Conservation (phyloP, 2,329 filamentous ascomycete genomes). For the Colletotrichum chlorophyti region DNA sequence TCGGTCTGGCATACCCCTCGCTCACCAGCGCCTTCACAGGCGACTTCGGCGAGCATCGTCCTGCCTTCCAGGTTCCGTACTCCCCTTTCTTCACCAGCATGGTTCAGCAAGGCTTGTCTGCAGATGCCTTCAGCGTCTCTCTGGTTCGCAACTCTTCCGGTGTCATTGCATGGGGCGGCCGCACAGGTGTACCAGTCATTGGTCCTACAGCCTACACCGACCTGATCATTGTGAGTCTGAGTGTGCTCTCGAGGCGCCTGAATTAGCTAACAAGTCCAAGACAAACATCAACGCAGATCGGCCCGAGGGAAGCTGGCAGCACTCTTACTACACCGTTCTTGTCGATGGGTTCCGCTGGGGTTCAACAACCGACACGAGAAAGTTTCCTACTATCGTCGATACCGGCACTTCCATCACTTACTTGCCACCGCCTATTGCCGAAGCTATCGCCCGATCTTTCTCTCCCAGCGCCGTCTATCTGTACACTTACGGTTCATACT, state of each 20-base stretch:
- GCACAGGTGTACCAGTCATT: slow-evolving; percentile 42
- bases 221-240: slow-evolving; percentile 52
- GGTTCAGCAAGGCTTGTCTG: slow-evolving; percentile 50
- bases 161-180: slow-evolving; percentile 53
- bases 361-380: slow-evolving; percentile 46
- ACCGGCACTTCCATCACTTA: slow-evolving; percentile 59
- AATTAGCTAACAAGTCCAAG: slow-evolving; percentile 39
- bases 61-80: slow-evolving; percentile 49
- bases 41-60: slow-evolving; percentile 42
- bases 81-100: slow-evolving; percentile 56
- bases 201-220: slow-evolving; percentile 43
- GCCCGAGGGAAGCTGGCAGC: slow-evolving; percentile 47
- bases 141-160: slow-evolving; percentile 55
- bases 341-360: slow-evolving; percentile 55
- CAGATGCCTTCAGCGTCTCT: slow-evolving; percentile 56
- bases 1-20: slow-evolving; percentile 58
- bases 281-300: slow-evolving; percentile 48
- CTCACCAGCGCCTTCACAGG: slow-evolving; percentile 57
- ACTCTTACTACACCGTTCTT: slow-evolving; percentile 61
- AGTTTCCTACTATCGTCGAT: slow-evolving; percentile 58
- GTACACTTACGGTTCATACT: slow-evolving; percentile 55
- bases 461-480: slow-evolving; percentile 53
- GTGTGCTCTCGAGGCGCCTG: background rate
- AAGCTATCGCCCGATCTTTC: slow-evolving; percentile 54
- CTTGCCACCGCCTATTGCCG: slow-evolving; percentile 55